Conservation (phyloP, 768 basidiomycete species). For the Lactifluus echinatus region DNA sequence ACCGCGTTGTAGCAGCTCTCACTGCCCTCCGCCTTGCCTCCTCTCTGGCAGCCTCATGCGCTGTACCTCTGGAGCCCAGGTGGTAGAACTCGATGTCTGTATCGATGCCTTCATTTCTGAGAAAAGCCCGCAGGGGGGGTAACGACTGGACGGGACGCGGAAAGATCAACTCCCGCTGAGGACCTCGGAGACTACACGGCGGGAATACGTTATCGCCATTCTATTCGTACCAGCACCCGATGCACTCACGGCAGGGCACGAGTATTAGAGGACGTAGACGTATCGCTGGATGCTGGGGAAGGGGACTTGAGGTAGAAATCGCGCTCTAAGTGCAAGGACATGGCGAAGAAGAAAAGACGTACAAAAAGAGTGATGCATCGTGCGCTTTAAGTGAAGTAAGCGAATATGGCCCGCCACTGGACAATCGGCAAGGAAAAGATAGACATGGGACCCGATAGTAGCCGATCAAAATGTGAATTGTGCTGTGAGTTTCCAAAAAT, state of each 20-base stretch:
- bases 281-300: slow-evolving; percentile 13
- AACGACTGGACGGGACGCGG: slow-evolving; percentile 12
- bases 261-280: slow-evolving; percentile 7
- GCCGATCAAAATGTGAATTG: slow-evolving; percentile 8
- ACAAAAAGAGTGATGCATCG: slow-evolving; percentile 7
- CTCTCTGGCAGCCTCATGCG: slow-evolving; percentile 14
- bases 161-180: slow-evolving; percentile 7
- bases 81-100: slow-evolving; percentile 7
- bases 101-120: slow-evolving; percentile 12
- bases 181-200: slow-evolving; percentile 1
- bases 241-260: slow-evolving; percentile 5
- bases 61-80: not conserved
- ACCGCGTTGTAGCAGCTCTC: slow-evolving; percentile 8
- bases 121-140: slow-evolving; percentile 18
- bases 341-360: slow-evolving; percentile 10
- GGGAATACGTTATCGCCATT: not conserved
- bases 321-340: slow-evolving; percentile 18
- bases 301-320: slow-evolving; percentile 11
- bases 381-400: slow-evolving; percentile 19
- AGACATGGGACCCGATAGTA: slow-evolving; percentile 2
- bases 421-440: slow-evolving; percentile 9
- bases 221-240: not conserved
- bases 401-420: slow-evolving; percentile 8
- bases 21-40: slow-evolving; percentile 15
- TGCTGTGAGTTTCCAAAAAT: not conserved